These are phyloP conservation scores for Phytophthora syringae DNA, from an alignment of 352 stramenopile genomes.

Conservation along the genomic window DNA sequence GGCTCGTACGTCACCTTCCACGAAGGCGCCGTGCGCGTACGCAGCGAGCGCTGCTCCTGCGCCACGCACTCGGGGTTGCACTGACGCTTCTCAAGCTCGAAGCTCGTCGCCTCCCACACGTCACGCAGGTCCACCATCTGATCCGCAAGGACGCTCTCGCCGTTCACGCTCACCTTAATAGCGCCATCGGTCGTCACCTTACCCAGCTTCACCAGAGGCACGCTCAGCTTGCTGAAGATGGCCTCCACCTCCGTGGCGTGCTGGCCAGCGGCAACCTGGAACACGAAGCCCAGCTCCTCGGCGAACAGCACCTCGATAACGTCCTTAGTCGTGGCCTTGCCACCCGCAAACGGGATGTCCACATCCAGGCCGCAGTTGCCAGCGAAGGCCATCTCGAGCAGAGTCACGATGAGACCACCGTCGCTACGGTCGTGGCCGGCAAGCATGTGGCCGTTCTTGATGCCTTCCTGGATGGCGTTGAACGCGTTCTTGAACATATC, in stretches of 20 bases:
- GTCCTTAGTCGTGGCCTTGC: conserved; percentile 58
- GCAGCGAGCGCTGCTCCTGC: conserved; percentile 93
- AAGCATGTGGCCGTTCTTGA: conserved; percentile 92
- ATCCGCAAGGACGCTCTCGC: conserved; percentile 74
- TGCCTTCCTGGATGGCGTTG: conserved; percentile 91
- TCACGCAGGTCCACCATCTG: conserved; percentile 91
- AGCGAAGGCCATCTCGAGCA: conserved; percentile 99
- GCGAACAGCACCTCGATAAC: conserved; percentile 92
- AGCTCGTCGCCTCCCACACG: conserved; percentile 99
- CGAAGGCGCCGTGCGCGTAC: conserved; percentile 80
- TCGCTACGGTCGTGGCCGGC: conserved; percentile 99
- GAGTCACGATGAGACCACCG: conserved; percentile 94
- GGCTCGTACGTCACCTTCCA: conserved; percentile 93
- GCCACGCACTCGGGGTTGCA: conserved; percentile 96
- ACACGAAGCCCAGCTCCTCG: conserved; percentile 97
- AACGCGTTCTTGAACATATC: conserved; percentile 94
- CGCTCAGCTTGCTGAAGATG: conserved; percentile 83
- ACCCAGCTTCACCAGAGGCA: conserved; percentile 92
- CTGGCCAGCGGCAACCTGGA: conserved; percentile 91
- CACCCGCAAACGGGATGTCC: conserved; percentile 71
- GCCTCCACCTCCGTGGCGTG: conserved; percentile 77
- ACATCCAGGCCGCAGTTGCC: conserved; percentile 98
- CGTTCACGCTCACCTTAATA: conserved; percentile 92
- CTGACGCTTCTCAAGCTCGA: conserved; percentile 98
- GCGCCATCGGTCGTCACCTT: conserved; percentile 85